phyloP scores from a whole-genome alignment of 139 green algal genomes.

The Parachlorella kessleri region DNA sequence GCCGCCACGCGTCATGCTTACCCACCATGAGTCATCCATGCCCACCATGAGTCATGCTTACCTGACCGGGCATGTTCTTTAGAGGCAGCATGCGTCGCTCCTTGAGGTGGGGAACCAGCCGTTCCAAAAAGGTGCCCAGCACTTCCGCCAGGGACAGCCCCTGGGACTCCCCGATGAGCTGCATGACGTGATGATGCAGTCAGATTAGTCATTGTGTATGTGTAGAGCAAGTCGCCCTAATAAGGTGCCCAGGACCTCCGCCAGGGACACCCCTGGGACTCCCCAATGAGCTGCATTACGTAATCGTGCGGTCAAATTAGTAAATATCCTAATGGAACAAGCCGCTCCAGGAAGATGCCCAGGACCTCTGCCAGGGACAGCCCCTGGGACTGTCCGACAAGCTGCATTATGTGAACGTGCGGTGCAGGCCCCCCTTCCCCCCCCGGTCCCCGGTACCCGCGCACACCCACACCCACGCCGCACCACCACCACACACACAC shows the following conservation, averaged over 20 bases:
- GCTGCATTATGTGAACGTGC: too few relatives aligned
- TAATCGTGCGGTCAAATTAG: too few relatives aligned
- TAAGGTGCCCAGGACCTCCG: constrained; percentile 33
- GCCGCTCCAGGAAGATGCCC: constrained; percentile 29
- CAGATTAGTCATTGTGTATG: too few relatives aligned
- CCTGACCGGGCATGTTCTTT: constrained; percentile 47
- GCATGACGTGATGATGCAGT: too few relatives aligned
- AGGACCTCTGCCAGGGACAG: constrained; percentile 17
- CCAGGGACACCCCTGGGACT: neutral
- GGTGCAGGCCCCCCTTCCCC: too few relatives aligned
- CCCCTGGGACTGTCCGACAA: neutral
- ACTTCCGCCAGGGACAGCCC: constrained; percentile 12
- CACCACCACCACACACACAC: too few relatives aligned
- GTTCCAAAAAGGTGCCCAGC: constrained; percentile 34
- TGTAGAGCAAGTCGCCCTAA: constrained; percentile 14
- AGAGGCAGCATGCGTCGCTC: constrained; percentile 65
- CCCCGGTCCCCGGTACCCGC: too few relatives aligned
- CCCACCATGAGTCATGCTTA: too few relatives aligned
- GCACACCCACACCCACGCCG: too few relatives aligned
- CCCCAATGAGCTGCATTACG: neutral
- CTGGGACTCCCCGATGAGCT: neutral
- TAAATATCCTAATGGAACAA: neutral
- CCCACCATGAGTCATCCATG: too few relatives aligned
- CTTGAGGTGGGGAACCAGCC: constrained; percentile 1
- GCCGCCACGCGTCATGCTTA: too few relatives aligned